A percentile compares a stretch with the other conserved stretches of the same genome.
Evolutionary conservation across 441 rosid species (phyloP).

Genomic region (Pelargonium cotyledonis): DNA sequence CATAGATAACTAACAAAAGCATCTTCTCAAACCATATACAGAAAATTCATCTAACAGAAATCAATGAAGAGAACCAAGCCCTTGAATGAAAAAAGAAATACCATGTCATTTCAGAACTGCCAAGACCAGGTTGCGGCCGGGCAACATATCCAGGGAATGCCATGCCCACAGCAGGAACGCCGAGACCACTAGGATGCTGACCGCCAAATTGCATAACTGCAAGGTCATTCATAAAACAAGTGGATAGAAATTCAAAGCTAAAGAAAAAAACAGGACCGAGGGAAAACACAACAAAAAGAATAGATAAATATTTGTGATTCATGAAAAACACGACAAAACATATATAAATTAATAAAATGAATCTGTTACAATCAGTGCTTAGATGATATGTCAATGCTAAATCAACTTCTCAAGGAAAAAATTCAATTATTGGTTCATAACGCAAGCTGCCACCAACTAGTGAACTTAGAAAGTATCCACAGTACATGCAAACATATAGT

Average conservation of each 20-base stretch:
- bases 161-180: slow-evolving; percentile 94
- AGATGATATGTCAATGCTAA: neutral
- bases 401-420: neutral
- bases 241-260: neutral
- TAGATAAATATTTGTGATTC: too few relatives aligned
- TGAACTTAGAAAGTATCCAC: too few relatives aligned
- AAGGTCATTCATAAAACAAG: slow-evolving; percentile 18
- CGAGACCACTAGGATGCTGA: slow-evolving; percentile 82
- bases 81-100: slow-evolving; percentile 25
- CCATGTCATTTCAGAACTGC: slow-evolving; percentile 97
- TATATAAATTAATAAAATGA: neutral
- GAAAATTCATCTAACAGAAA: too few relatives aligned
- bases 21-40: neutral
- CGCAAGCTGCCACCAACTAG: neutral
- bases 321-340: too few relatives aligned
- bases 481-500: too few relatives aligned
- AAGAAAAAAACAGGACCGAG: neutral
- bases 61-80: neutral
- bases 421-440: neutral
- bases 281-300: neutral
- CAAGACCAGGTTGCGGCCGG: slow-evolving; percentile 75
- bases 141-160: slow-evolving; percentile 97
- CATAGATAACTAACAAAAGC: neutral
- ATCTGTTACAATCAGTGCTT: neutral
- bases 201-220: slow-evolving; percentile 85